Evolutionary conservation across 345 rosid genomes (phyloP).

Genomic region (Citrus inodora): DNA sequence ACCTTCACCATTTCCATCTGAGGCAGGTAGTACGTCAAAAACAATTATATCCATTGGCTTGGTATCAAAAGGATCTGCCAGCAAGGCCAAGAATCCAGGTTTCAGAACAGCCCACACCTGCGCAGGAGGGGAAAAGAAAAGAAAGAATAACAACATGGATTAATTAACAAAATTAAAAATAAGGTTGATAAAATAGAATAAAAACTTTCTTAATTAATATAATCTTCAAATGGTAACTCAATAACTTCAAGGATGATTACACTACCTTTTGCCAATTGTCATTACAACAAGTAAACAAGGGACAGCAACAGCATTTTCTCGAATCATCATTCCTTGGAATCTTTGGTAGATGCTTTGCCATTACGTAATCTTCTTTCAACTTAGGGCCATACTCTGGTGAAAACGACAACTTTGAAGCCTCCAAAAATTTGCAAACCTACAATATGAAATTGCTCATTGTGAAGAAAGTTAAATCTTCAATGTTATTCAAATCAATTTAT

Average conservation of each 20-base stretch:
- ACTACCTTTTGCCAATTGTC: slow-evolving; percentile 98
- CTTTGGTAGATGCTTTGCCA: slow-evolving; percentile 90
- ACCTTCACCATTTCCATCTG: slow-evolving; percentile 78
- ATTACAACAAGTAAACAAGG: slow-evolving; percentile 85
- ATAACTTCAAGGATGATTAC: slow-evolving; percentile 7
- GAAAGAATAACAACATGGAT: background rate
- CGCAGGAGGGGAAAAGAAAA: slow-evolving; percentile 16
- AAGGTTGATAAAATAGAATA: background rate
- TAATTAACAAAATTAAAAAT: background rate
- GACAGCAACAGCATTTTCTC: slow-evolving; percentile 63
- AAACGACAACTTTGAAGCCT: slow-evolving; percentile 94
- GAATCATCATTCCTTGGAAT: slow-evolving; percentile 58
- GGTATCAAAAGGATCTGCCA: slow-evolving; percentile 82
- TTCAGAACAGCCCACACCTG: slow-evolving; percentile 99
- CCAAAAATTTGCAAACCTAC: slow-evolving; percentile 98
- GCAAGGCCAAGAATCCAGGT: slow-evolving; percentile 93
- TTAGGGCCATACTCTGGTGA: slow-evolving; percentile 95
- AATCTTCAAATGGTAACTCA: background rate
- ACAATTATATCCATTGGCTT: slow-evolving; percentile 88
- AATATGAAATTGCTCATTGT: slow-evolving; percentile 20
- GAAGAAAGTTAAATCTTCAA: slow-evolving; percentile 10
- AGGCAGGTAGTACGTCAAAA: slow-evolving; percentile 88
- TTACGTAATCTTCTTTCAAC: slow-evolving; percentile 88
- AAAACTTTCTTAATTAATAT: background rate
- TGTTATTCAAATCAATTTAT: background rate